phyloP scores from a whole-genome alignment of 176 grass and related monocot species.

The Olyra latifolia region DNA sequence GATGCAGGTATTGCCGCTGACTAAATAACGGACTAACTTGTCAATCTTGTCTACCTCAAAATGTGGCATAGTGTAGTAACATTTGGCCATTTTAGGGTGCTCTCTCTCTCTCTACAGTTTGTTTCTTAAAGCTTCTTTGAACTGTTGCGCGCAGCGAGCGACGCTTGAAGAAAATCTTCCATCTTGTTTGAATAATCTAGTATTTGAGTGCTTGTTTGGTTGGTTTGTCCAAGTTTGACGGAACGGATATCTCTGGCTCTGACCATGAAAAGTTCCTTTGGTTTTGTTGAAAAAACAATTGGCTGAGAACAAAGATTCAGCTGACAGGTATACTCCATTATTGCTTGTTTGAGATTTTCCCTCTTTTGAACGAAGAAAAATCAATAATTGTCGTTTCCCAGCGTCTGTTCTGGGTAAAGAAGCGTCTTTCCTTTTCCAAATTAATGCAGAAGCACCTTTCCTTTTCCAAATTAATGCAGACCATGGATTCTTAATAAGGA shows the following conservation, averaged over 20 bases:
- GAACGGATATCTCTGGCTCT: neutral
- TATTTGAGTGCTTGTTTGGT: neutral
- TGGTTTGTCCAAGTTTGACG: slow-evolving; percentile 9
- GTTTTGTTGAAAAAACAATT: neutral
- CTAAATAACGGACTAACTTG: too few species aligned
- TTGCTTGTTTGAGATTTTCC: slow-evolving; percentile 20
- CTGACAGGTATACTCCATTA: slow-evolving; percentile 7
- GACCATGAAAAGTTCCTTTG: slow-evolving; percentile 27
- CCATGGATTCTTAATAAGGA: neutral
- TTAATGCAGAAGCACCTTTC: neutral
- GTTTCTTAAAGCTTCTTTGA: too few species aligned
- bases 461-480: slow-evolving; percentile 3
- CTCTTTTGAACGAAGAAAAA: slow-evolving; percentile 24
- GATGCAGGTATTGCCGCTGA: too few species aligned
- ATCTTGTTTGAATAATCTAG: slow-evolving; percentile 32
- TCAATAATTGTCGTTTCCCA: slow-evolving; percentile 4
- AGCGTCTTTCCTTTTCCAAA: neutral
- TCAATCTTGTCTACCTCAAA: too few species aligned
- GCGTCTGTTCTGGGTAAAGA: neutral
- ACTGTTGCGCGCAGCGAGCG: too few species aligned
- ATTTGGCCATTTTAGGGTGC: too few species aligned
- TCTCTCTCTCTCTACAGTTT: too few species aligned
- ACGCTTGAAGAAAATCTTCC: neutral
- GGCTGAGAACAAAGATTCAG: slow-evolving; percentile 21
- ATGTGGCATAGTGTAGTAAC: too few species aligned